Conservation (phyloP, 2,329 filamentous ascomycete genomes). For the Alternaria novae-zelandiae region DNA sequence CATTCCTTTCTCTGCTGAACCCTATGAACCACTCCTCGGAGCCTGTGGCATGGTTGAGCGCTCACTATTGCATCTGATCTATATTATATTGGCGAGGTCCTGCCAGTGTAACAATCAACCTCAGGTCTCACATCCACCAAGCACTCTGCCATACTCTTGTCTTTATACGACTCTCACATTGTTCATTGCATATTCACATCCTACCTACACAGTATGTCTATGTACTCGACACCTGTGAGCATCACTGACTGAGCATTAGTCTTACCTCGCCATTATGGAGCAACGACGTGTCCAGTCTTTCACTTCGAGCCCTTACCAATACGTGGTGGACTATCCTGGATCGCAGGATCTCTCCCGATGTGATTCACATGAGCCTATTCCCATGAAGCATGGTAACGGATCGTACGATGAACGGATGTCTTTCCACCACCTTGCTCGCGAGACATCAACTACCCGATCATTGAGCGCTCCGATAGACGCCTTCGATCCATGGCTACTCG, state of each 20-base stretch:
- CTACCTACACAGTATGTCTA: not conserved
- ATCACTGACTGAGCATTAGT: slow-evolving; percentile 1
- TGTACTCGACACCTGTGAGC: not conserved
- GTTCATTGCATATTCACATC: not conserved
- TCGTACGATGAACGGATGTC: slow-evolving; percentile 7
- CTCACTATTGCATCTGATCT: slow-evolving; percentile 8
- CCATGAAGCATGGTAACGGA: slow-evolving; percentile 5
- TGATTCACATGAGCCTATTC: slow-evolving; percentile 2
- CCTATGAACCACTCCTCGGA: slow-evolving; percentile 5
- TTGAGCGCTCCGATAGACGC: slow-evolving; percentile 8
- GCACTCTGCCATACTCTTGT: not conserved
- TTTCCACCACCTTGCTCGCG: slow-evolving; percentile 1
- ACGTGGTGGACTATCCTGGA: slow-evolving; percentile 5
- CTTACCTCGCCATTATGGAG: slow-evolving; percentile 8
- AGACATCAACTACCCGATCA: slow-evolving; percentile 1
- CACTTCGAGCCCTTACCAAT: slow-evolving; percentile 13
- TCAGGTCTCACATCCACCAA: not conserved
- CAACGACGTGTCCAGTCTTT: slow-evolving; percentile 14
- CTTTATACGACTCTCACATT: not conserved
- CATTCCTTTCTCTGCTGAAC: slow-evolving; percentile 15
- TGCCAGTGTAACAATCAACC: not conserved
- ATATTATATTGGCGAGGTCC: slow-evolving; percentile 12
- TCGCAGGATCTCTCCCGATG: not conserved
- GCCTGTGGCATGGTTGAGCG: not conserved
- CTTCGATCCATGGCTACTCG: slow-evolving; percentile 23